Conservation (phyloP, 495 filamentous ascomycete species). For the Penicillium turbatum region DNA sequence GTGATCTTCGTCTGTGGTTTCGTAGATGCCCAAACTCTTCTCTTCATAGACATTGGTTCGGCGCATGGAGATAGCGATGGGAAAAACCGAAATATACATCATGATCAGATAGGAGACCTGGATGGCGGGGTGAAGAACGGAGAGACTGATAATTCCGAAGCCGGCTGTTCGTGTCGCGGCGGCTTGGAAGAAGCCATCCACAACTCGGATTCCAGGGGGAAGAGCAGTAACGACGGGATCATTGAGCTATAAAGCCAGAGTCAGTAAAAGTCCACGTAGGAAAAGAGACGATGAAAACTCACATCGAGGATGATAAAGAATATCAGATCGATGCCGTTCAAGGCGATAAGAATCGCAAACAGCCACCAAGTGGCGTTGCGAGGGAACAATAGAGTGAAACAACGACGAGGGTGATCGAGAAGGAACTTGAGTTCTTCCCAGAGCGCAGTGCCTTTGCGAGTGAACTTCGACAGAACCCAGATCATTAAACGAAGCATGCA, state of each 20-base stretch:
- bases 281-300: constrained; percentile 28
- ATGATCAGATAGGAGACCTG: constrained; percentile 95
- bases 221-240: constrained; percentile 57
- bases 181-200: constrained; percentile 87
- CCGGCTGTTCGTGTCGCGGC: constrained; percentile 83
- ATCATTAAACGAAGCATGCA: constrained; percentile 89
- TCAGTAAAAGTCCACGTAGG: constrained; percentile 7
- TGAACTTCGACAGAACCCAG: constrained; percentile 62
- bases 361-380: constrained; percentile 93
- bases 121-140: constrained; percentile 78
- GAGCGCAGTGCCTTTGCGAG: constrained; percentile 56
- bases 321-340: constrained; percentile 80
- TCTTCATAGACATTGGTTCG: constrained; percentile 97
- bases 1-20: constrained; percentile 39
- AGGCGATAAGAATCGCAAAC: constrained; percentile 72
- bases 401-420: constrained; percentile 88
- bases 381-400: constrained; percentile 91
- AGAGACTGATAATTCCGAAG: constrained; percentile 72
- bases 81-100: constrained; percentile 99
- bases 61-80: constrained; percentile 89
- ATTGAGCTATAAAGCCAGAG: constrained; percentile 51
- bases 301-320: constrained; percentile 90
- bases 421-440: constrained; percentile 90
- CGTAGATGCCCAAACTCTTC: constrained; percentile 80
- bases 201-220: constrained; percentile 63